Conservation (phyloP, 768 basidiomycete species). For the Xerocomellus chrysenteron region DNA sequence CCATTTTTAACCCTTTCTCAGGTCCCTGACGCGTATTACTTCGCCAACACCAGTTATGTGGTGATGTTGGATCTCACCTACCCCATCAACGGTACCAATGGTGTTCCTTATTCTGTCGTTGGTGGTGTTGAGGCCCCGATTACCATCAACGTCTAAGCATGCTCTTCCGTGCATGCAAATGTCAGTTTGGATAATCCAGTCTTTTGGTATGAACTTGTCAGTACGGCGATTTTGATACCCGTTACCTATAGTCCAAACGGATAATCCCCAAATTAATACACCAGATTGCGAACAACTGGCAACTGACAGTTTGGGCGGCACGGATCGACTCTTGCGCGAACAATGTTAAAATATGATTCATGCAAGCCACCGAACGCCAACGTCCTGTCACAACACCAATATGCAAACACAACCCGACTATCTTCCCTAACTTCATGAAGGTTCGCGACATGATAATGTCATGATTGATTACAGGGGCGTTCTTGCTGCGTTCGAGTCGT, state of each 20-base stretch:
- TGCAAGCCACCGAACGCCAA: too few relatives aligned
- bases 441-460: too few relatives aligned
- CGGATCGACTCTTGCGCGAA: too few relatives aligned
- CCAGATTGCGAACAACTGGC: background rate
- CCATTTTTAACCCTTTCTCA: slow-evolving; percentile 9
- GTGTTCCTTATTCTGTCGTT: slow-evolving; percentile 22
- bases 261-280: background rate
- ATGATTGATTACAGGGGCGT: too few relatives aligned
- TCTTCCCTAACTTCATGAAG: too few relatives aligned
- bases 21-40: slow-evolving; percentile 27
- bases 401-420: too few relatives aligned
- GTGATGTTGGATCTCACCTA: slow-evolving; percentile 27
- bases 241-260: background rate
- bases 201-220: too few relatives aligned
- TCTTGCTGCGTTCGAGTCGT: background rate
- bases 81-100: slow-evolving; percentile 19
- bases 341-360: too few relatives aligned
- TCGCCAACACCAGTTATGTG: slow-evolving; percentile 18
- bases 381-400: too few relatives aligned
- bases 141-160: slow-evolving; percentile 14
- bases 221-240: background rate
- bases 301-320: too few relatives aligned
- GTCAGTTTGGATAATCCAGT: background rate
- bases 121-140: slow-evolving; percentile 19
- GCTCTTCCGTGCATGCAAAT: background rate